Percentiles rank a stretch among this genome's conserved stretches.
Evolutionary conservation across 2,329 filamentous ascomycete genomes (phyloP).

Genomic region (Dactylonectria macrodidyma): DNA sequence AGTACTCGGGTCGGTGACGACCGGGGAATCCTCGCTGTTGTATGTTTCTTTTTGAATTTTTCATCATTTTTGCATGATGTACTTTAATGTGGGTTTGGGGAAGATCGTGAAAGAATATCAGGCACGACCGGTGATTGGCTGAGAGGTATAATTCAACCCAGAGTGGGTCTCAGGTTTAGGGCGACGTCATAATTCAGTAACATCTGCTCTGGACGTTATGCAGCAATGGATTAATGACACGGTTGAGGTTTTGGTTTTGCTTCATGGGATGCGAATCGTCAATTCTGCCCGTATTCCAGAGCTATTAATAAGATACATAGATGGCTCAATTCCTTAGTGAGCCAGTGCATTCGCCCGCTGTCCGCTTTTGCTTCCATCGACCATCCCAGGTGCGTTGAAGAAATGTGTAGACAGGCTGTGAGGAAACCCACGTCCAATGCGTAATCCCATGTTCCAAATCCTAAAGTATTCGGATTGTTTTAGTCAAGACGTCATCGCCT

Average conservation of each 20-base stretch:
- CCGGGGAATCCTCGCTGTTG: no score
- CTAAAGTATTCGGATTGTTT: constrained; percentile 2
- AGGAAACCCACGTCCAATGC: constrained; percentile 3
- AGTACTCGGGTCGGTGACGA: no score
- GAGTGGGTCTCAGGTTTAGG: no score
- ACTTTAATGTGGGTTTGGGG: not conserved
- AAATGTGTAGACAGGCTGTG: constrained; percentile 14
- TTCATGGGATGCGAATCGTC: constrained; percentile 27
- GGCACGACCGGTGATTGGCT: no score
- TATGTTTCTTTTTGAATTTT: no score
- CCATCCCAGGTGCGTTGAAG: constrained; percentile 30
- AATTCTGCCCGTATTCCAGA: constrained; percentile 41
- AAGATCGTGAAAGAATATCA: not conserved
- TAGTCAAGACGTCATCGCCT: constrained; percentile 19
- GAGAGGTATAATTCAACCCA: no score
- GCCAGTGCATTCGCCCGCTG: constrained; percentile 12
- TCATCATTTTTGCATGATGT: not conserved
- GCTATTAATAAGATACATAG: constrained; percentile 23
- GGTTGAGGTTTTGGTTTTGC: not conserved
- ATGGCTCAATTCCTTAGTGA: constrained; percentile 25
- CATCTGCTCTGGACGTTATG: not conserved
- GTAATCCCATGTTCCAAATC: constrained; percentile 16
- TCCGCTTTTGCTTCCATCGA: constrained; percentile 28
- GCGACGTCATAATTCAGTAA: not conserved
- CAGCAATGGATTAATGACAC: not conserved